Evolutionary conservation across 2,329 filamentous ascomycete genomes (phyloP), one percentile per base, ranked within the genome.

Genomic region (Colletotrichum sp.): DNA sequence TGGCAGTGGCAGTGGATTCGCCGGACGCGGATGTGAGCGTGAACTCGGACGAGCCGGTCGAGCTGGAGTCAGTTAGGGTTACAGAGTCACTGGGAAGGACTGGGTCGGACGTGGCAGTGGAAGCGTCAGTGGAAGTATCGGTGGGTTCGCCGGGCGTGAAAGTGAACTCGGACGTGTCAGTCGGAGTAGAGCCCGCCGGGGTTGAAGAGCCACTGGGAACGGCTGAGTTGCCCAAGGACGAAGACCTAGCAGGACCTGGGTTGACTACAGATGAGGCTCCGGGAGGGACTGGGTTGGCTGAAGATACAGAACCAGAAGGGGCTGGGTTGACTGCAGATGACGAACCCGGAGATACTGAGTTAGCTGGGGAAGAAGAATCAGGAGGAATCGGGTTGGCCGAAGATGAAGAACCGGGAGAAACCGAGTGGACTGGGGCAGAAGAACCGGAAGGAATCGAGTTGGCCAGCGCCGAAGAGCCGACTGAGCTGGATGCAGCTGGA

Each of bases 81-180:
- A 5, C 39, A 44, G 39, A 44, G 39, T 44, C 39, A 44, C 39
- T 44, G 3, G 39, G 39, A 44, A 44, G 18, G 18, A n/a, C 39
- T 44, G 8, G 8, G 39, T 44, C 39, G 5, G 39, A 12, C 9
- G 39, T 44, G 9, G 18, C 39, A 3, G 39, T 44, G 9, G 18
- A n/a, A 10, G 39, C 5, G 16, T 44, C 39, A n/a, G 39, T 44
- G 39, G 39, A 44, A n/a, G 39, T 44, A 5, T n/a, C 39, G 5
- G 39, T 44, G 39, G 39, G 39, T 44, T 44, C 39, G 18, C 39
- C 39, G 8, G 18, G 39, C 39, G 52, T 16, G 21, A 57, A 57
- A 21, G 52, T 57, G 52, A 57, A 57, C 21, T 57, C 52, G 12
- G 52, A 57, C 52, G 52, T 57, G 21, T 57, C 52, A 15, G 52